phyloP scores from a whole-genome alignment of 768 basidiomycete species.

The Russula griseocarnosa region DNA sequence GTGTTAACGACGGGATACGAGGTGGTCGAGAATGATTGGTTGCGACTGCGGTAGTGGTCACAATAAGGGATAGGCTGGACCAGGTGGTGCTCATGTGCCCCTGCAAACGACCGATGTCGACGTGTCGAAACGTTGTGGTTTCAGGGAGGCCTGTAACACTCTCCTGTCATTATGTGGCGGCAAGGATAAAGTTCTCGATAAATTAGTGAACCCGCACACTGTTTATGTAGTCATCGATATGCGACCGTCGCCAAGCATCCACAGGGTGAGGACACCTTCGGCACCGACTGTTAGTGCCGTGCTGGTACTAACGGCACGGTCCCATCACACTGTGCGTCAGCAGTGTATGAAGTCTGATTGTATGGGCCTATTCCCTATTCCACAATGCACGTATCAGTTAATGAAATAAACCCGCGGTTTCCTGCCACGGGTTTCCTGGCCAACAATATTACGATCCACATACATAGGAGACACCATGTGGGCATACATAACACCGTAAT shows the following conservation, averaged over 20 bases:
- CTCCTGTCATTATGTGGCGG: constrained; percentile 39
- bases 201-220: constrained; percentile 33
- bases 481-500: constrained; percentile 6
- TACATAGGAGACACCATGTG: constrained; percentile 36
- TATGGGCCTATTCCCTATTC: constrained; percentile 49
- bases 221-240: constrained; percentile 62
- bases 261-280: constrained; percentile 44
- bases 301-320: constrained; percentile 40
- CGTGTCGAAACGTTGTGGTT: constrained; percentile 49
- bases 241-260: constrained; percentile 46
- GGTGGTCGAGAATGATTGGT: constrained; percentile 41
- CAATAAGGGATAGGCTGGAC: constrained; percentile 52
- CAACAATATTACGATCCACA: constrained; percentile 58
- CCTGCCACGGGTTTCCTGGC: constrained; percentile 45
- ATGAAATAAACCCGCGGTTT: constrained; percentile 46
- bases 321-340: constrained; percentile 37
- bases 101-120: constrained; percentile 32
- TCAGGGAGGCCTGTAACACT: constrained; percentile 46
- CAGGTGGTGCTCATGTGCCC: constrained; percentile 51
- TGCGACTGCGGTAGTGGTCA: constrained; percentile 48
- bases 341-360: constrained; percentile 55
- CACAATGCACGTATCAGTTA: constrained; percentile 54
- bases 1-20: constrained; percentile 42
- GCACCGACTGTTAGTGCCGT: constrained; percentile 41
- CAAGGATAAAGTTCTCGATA: neutral